These are phyloP conservation scores for Teunomyces atbi DNA, from an alignment of 805 yeast genomes.

Conservation along the genomic window DNA sequence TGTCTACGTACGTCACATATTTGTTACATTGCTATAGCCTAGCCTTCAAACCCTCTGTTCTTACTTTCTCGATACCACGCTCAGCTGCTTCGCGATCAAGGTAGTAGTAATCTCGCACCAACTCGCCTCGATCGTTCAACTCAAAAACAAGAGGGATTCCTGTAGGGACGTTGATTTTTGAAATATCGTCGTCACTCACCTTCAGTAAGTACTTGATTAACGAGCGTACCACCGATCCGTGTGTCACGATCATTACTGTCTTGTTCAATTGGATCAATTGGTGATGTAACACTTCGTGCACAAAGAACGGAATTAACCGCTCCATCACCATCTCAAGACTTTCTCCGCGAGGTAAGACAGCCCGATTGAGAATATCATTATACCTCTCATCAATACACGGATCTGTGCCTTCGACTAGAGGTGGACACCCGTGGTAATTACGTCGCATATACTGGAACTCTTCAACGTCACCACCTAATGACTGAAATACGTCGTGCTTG, in stretches of 20 bases:
- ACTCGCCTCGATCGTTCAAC: conserved; percentile 27
- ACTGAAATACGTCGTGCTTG: conserved; percentile 34
- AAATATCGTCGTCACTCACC: conserved; percentile 37
- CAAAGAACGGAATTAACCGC: conserved; percentile 38
- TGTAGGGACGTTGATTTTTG: conserved; percentile 42
- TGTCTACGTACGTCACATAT: neutral
- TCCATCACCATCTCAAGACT: conserved; percentile 38
- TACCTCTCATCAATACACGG: conserved; percentile 37
- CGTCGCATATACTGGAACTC: conserved; percentile 39
- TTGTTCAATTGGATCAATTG: conserved; percentile 22
- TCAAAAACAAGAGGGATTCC: conserved; percentile 46
- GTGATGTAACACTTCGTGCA: conserved; percentile 24
- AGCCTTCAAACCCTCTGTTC: conserved; percentile 23
- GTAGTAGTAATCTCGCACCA: conserved; percentile 33
- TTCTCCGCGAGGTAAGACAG: conserved; percentile 38
- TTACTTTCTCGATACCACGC: conserved; percentile 35
- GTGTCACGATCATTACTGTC: conserved; percentile 40
- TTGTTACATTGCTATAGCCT: neutral
- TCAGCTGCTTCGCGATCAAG: conserved; percentile 41
- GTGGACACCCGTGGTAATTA: conserved; percentile 38
- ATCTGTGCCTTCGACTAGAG: conserved; percentile 26
- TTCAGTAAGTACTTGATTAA: conserved; percentile 36
- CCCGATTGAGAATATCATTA: conserved; percentile 18
- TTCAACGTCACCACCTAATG: conserved; percentile 31
- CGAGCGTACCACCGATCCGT: conserved; percentile 43